Conservation (phyloP, 129 eudicot genomes). For the Flaveria ramosissima region DNA sequence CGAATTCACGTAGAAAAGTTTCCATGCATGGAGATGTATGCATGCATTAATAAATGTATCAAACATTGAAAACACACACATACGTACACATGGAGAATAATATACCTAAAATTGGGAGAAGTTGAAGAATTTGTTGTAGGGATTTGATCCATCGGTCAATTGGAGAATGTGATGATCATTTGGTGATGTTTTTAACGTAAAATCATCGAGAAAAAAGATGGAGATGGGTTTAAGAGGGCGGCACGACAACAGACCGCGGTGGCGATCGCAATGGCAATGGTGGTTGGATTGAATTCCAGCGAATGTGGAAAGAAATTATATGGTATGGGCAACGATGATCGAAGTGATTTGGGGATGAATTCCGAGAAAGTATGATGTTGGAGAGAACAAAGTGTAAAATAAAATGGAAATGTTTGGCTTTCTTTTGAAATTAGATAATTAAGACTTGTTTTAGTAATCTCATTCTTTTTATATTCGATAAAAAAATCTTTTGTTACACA, state of each 20-base stretch:
- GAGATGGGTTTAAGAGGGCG: conserved; percentile 28
- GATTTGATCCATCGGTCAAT: conserved; percentile 28
- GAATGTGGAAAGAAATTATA: conserved; percentile 22
- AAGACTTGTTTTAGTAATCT: no score
- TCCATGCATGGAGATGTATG: not conserved
- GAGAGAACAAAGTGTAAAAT: not conserved
- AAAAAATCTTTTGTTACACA: no score
- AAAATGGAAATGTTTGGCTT: not conserved
- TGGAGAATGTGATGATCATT: not conserved
- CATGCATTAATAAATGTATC: not conserved
- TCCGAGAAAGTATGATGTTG: conserved; percentile 10
- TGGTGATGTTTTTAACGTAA: conserved; percentile 9
- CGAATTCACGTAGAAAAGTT: not conserved
- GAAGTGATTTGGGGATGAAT: conserved; percentile 19
- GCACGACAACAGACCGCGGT: not conserved
- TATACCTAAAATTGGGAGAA: conserved; percentile 18
- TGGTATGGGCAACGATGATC: conserved; percentile 10
- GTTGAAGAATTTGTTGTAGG: conserved; percentile 6
- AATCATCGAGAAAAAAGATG: not conserved
- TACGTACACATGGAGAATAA: not conserved
- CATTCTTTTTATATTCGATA: no score
- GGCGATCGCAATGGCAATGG: conserved; percentile 4
- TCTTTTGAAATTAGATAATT: no score
- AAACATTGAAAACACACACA: not conserved
- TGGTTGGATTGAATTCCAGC: conserved; percentile 23